Conservation (phyloP, 2,329 filamentous ascomycete genomes). For the Paradendryphiella salina region DNA sequence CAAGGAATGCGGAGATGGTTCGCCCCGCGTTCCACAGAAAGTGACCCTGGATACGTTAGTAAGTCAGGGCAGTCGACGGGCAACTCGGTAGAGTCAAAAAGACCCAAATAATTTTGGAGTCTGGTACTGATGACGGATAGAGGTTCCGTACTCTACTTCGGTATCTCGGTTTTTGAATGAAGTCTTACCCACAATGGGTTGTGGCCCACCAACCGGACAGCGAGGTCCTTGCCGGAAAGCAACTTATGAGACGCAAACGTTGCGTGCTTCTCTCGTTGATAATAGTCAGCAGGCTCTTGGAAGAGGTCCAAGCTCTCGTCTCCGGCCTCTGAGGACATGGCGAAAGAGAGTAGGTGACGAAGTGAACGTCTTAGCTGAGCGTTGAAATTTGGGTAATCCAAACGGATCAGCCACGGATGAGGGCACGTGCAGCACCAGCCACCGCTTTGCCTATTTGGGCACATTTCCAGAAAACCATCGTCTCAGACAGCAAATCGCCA, state of each 20-base stretch:
- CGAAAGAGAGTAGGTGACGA: constrained; percentile 18
- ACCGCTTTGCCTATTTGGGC: constrained; percentile 17
- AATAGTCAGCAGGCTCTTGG: constrained; percentile 79
- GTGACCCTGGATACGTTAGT: constrained; percentile 62
- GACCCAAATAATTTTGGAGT: not conserved
- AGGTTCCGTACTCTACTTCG: constrained; percentile 3
- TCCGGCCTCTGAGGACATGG: constrained; percentile 39
- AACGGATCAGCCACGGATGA: constrained; percentile 13
- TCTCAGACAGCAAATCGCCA: constrained; percentile 6
- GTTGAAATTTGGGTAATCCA: constrained; percentile 25
- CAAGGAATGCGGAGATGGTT: constrained; percentile 76
- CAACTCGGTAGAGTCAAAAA: not conserved
- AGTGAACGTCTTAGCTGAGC: constrained; percentile 18
- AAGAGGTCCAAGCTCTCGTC: constrained; percentile 63
- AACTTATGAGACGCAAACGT: constrained; percentile 74
- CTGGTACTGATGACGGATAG: not conserved
- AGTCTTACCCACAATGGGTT: constrained; percentile 76
- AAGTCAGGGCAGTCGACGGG: not conserved
- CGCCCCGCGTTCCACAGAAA: constrained; percentile 89
- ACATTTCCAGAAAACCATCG: constrained; percentile 13
- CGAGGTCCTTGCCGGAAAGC: constrained; percentile 65
- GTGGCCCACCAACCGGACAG: constrained; percentile 78
- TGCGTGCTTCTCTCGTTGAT: constrained; percentile 73
- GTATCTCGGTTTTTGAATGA: constrained; percentile 6
- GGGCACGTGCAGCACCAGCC: constrained; percentile 15